Percentiles rank a stretch among this genome's conserved stretches.
phyloP scores from a whole-genome alignment of 768 basidiomycete species.

The Cubamyces sp. region DNA sequence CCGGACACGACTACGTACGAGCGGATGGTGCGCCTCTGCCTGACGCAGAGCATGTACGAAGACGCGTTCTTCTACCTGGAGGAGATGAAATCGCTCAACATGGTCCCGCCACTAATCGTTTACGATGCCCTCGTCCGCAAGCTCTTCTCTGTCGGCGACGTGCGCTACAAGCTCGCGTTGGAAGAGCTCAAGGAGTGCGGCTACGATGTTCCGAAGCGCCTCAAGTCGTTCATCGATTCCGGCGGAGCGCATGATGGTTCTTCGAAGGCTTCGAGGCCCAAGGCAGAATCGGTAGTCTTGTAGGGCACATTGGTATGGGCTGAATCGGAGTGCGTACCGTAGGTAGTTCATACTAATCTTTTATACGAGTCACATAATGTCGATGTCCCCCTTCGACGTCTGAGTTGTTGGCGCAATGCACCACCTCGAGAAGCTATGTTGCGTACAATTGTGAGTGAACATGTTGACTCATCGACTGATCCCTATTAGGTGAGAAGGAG shows the following conservation, averaged over 20 bases:
- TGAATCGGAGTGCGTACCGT: neutral
- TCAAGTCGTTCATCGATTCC: constrained; percentile 41
- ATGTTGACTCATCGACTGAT: too few species aligned
- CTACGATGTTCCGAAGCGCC: constrained; percentile 41
- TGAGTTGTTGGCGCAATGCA: too few species aligned
- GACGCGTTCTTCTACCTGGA: constrained; percentile 90
- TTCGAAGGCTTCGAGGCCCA: neutral
- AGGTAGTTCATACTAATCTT: constrained; percentile 6
- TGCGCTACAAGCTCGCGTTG: constrained; percentile 63
- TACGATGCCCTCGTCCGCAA: constrained; percentile 66
- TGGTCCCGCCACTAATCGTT: constrained; percentile 54
- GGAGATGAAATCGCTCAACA: constrained; percentile 74
- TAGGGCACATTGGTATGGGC: neutral
- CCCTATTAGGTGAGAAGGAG: too few species aligned
- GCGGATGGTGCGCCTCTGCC: constrained; percentile 67
- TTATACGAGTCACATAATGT: neutral
- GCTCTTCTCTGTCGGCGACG: constrained; percentile 60
- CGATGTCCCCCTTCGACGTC: too few species aligned
- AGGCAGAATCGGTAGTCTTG: constrained; percentile 3
- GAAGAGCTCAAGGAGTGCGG: constrained; percentile 74
- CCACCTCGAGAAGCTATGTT: too few species aligned
- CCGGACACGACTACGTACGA: constrained; percentile 68
- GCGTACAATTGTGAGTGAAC: too few species aligned
- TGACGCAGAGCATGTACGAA: constrained; percentile 76
- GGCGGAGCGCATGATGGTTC: constrained; percentile 28